These are phyloP conservation scores for Clohesyomyces aquaticus DNA, from an alignment of 495 filamentous ascomycete species.

Conservation along the genomic window DNA sequence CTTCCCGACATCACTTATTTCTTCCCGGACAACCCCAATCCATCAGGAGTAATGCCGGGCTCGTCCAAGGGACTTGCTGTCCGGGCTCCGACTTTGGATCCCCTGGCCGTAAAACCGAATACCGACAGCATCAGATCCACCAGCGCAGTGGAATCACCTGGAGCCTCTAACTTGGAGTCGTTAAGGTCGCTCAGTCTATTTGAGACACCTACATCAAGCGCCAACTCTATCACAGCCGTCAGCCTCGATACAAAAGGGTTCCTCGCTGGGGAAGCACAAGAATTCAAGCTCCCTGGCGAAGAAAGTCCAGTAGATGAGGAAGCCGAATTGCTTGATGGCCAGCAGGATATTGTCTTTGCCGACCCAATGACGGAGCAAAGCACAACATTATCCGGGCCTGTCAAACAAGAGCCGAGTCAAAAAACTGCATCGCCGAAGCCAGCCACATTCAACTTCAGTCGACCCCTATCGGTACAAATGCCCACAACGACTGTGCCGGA, in stretches of 20 bases:
- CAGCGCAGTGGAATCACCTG: not conserved
- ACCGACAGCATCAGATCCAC: not conserved
- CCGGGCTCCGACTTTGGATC: not conserved
- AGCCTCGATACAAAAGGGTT: constrained; percentile 12
- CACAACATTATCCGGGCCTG: not conserved
- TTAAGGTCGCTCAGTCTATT: not conserved
- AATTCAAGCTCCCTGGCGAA: constrained; percentile 17
- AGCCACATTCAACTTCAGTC: constrained; percentile 26
- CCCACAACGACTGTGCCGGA: not conserved
- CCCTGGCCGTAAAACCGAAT: not conserved
- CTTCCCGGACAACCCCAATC: constrained; percentile 28
- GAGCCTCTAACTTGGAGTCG: not conserved
- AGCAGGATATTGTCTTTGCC: not conserved
- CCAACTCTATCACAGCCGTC: not conserved
- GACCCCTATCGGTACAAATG: constrained; percentile 20
- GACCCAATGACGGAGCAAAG: not conserved
- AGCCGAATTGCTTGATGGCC: not conserved
- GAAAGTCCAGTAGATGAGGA: not conserved
- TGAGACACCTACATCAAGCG: not conserved
- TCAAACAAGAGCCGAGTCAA: not conserved
- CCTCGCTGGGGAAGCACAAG: constrained; percentile 36
- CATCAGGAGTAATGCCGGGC: not conserved
- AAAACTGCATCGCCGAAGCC: not conserved
- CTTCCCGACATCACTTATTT: constrained; percentile 35
- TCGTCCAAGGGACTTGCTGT: not conserved